Percentiles rank a stretch among this genome's conserved stretches.
These are phyloP conservation scores for Magnaporthiopsis incrustans DNA, from an alignment of 2,329 filamentous ascomycete species.

Conservation along the genomic window DNA sequence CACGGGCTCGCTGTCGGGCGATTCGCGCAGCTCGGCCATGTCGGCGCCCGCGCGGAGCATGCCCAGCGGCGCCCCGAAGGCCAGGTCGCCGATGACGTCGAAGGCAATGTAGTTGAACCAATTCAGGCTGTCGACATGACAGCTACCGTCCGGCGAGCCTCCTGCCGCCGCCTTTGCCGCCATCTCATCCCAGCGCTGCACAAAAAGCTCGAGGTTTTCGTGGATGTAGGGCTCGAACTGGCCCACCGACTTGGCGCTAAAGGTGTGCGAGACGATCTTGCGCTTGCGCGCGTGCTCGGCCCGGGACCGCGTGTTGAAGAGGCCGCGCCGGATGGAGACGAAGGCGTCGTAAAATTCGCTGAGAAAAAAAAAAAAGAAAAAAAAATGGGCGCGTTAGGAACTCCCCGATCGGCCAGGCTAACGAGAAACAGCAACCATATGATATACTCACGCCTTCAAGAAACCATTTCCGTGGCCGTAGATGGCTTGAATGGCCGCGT, in stretches of 20 bases:
- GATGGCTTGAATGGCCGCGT: slow-evolving; percentile 64
- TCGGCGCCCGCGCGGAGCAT: slow-evolving; percentile 75
- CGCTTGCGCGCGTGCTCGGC: slow-evolving; percentile 80
- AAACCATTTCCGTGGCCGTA: slow-evolving; percentile 78
- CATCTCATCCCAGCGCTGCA: slow-evolving; percentile 63
- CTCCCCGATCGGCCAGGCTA: no score
- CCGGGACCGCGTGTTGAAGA: slow-evolving; percentile 85
- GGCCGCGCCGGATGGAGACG: slow-evolving; percentile 73
- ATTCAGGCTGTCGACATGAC: slow-evolving; percentile 62
- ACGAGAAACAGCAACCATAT: neutral
- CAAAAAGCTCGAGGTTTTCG: slow-evolving; percentile 66
- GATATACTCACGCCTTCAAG: slow-evolving; percentile 51
- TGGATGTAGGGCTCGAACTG: slow-evolving; percentile 90
- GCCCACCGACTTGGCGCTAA: slow-evolving; percentile 69
- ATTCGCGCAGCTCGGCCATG: slow-evolving; percentile 62
- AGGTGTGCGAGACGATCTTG: slow-evolving; percentile 82
- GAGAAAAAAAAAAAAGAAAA: neutral
- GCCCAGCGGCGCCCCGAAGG: slow-evolving; percentile 71
- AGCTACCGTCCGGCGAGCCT: slow-evolving; percentile 39
- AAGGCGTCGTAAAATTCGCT: slow-evolving; percentile 89
- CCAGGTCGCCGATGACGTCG: slow-evolving; percentile 47
- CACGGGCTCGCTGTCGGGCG: slow-evolving; percentile 51
- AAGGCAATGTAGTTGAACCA: slow-evolving; percentile 69
- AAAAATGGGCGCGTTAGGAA: neutral
- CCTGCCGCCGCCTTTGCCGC: slow-evolving; percentile 23